Evolutionary conservation across 805 yeast genomes (phyloP).

Genomic region (Schizosaccharomyces octosporus): DNA sequence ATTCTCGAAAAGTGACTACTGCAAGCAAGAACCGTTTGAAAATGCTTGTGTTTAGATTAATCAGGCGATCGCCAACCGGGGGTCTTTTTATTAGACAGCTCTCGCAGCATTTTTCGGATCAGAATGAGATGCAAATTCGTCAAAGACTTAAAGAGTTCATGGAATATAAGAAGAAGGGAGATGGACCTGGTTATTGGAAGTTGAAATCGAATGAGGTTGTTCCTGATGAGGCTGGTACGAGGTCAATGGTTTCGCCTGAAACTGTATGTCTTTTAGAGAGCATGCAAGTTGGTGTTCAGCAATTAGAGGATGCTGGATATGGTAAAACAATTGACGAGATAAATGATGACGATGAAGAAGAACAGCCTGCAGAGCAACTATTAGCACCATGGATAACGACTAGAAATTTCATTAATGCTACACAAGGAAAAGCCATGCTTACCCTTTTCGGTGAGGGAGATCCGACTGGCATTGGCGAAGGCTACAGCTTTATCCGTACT

Average conservation of each 20-base stretch:
- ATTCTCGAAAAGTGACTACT: constrained; percentile 82
- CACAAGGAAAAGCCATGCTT: constrained; percentile 91
- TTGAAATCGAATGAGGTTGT: constrained; percentile 40
- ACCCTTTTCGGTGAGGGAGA: constrained; percentile 89
- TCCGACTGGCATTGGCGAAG: constrained; percentile 76
- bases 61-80: constrained; percentile 48
- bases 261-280: constrained; percentile 68
- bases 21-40: constrained; percentile 73
- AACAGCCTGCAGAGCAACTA: constrained; percentile 48
- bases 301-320: constrained; percentile 52
- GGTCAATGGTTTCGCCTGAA: constrained; percentile 76
- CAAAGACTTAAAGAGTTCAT: constrained; percentile 88
- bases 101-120: constrained; percentile 82
- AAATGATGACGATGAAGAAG: constrained; percentile 18
- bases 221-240: constrained; percentile 50
- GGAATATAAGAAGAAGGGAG: constrained; percentile 89
- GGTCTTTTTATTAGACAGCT: constrained; percentile 70
- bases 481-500: constrained; percentile 64
- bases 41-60: constrained; percentile 75
- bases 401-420: constrained; percentile 70
- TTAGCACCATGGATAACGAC: constrained; percentile 88
- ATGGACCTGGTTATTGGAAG: constrained; percentile 89
- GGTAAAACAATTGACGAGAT: constrained; percentile 18
- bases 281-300: constrained; percentile 84
- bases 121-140: constrained; percentile 88